Evolutionary conservation across 495 filamentous ascomycete species (phyloP), one percentile per base, ranked within the genome.

Genomic region (Hapsidospora chrysogenum): DNA sequence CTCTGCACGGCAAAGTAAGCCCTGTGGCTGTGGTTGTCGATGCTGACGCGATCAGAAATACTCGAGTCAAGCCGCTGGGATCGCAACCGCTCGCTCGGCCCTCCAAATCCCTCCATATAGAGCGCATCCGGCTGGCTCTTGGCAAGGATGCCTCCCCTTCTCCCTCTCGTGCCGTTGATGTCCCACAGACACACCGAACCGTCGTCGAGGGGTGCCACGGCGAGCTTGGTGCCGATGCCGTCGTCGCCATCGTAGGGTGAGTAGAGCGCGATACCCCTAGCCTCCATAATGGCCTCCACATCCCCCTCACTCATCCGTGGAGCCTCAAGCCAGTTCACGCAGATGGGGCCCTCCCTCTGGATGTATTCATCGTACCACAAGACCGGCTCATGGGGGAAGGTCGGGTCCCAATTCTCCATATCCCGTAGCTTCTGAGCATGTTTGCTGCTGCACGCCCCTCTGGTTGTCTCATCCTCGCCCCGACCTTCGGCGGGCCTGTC

Each of bases 331-430:
- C 85, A 94, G 44, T 65, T 78, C 19, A 81, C 55, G 4, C 64
- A 67, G 19, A 85, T 66, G 0, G 80, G 76, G 0, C 70, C 84
- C 58, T 89, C 68, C 16, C 85, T 66, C 17, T 84, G 81, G 41
- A 87, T 78, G 51, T 81, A 94, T 53, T 94, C 85, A 33, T 77
- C 71, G 44, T 92, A 94, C 76, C 82, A 94, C 33, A 80, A 70
- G 10, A 80, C 60, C 25, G 58, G 57, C 50, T 82, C 77, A 9
- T 58, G 55, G 10, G 77, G 73, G 39, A 78, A 78, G 3, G 70
- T 70, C 2, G 82, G 80, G 41, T 94, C 84, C 85, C 85, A 92
- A 41, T 78, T 80, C 4, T 73, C 75, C 33, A 79, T 68, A 34
- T 39, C 37, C 6, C 20, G 29, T 1, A 31, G 19, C 4, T 29